Evolutionary conservation across 495 filamentous ascomycete genomes (phyloP).

Genomic region (Ascodesmis nigricans): DNA sequence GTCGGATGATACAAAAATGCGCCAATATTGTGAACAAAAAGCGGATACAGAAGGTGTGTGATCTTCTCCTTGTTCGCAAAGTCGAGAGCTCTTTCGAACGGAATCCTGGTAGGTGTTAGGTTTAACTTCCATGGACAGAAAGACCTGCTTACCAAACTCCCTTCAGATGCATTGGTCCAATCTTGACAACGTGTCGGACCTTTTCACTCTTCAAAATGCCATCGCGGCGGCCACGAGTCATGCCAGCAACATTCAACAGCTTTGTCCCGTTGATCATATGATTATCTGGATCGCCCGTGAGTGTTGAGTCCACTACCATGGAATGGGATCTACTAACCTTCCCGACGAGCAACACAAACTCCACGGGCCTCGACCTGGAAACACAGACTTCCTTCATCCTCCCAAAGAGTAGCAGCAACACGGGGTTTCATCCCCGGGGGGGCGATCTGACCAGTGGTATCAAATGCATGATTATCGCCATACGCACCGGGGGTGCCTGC

Average conservation of each 20-base stretch:
- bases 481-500: slow-evolving; percentile 30
- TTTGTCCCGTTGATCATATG: slow-evolving; percentile 99
- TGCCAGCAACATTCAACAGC: slow-evolving; percentile 85
- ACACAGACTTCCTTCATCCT: slow-evolving; percentile 92
- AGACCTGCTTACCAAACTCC: slow-evolving; percentile 67
- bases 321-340: slow-evolving; percentile 40
- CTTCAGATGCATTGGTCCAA: slow-evolving; percentile 96
- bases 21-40: slow-evolving; percentile 96
- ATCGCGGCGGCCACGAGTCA: slow-evolving; percentile 88
- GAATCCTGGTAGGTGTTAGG: slow-evolving; percentile 47
- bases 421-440: slow-evolving; percentile 97
- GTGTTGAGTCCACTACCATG: too few species aligned
- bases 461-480: slow-evolving; percentile 41
- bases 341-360: slow-evolving; percentile 81
- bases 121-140: slow-evolving; percentile 11
- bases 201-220: slow-evolving; percentile 98
- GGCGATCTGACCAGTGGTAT: slow-evolving; percentile 75
- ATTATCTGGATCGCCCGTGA: slow-evolving; percentile 80
- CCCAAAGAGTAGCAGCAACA: slow-evolving; percentile 92
- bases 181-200: slow-evolving; percentile 89
- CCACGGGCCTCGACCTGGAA: slow-evolving; percentile 96
- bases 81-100: slow-evolving; percentile 84
- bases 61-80: slow-evolving; percentile 99
- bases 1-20: slow-evolving; percentile 83
- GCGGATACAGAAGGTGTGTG: slow-evolving; percentile 77